Conservation (phyloP, 1,284 basidiomycete species). For the Sanguinoderma infundibulare region DNA sequence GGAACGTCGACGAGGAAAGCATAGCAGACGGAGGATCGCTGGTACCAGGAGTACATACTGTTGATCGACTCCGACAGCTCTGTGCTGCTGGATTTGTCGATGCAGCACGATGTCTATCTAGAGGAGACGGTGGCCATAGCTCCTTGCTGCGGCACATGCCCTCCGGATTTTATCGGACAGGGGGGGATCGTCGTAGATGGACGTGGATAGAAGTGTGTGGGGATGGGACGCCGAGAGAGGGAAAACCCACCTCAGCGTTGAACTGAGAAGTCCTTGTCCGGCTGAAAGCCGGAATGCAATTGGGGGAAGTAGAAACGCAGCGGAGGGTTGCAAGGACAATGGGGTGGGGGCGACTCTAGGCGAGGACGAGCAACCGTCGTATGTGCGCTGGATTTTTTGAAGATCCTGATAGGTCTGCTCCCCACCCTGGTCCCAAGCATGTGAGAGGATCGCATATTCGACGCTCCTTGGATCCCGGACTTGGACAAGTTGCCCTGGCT, state of each 20-base stretch:
- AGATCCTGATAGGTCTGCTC: background rate
- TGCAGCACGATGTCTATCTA: too few species aligned
- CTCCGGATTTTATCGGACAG: background rate
- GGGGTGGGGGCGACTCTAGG: background rate
- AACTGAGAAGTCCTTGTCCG: too few species aligned
- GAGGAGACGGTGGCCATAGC: background rate
- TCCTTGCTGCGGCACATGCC: background rate
- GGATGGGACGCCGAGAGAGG: too few species aligned
- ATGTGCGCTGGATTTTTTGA: background rate
- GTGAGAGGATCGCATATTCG: background rate
- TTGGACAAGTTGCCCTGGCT: background rate
- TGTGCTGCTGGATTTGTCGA: too few species aligned
- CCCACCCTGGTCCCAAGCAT: background rate
- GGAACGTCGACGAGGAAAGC: too few species aligned
- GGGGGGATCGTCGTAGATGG: background rate
- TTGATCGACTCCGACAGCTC: too few species aligned
- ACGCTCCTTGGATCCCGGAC: background rate
- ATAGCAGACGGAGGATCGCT: too few species aligned
- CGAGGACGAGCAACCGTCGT: background rate
- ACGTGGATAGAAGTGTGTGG: too few species aligned
- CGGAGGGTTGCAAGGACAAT: background rate
- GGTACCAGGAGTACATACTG: too few species aligned
- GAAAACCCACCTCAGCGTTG: too few species aligned
- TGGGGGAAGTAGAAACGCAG: too few species aligned
- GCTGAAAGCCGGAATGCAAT: too few species aligned